phyloP scores from a whole-genome alignment of 2,329 filamentous ascomycete species.

The Colletotrichum spaethianum region DNA sequence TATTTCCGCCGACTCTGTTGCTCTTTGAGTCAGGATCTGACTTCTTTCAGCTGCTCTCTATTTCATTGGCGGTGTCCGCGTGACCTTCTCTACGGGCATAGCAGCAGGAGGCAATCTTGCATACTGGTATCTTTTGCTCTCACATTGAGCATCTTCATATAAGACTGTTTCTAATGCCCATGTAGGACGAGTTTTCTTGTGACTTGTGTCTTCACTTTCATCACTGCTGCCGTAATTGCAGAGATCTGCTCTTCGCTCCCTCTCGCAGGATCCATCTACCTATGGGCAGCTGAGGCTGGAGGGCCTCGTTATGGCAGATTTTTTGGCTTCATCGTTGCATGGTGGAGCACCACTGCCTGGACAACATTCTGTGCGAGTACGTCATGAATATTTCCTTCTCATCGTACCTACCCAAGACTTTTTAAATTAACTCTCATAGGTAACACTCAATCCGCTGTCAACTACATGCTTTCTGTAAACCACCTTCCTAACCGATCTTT shows the following conservation, averaged over 20 bases:
- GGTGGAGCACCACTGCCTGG: conserved; percentile 76
- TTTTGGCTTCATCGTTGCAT: conserved; percentile 73
- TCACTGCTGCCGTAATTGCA: conserved; percentile 72
- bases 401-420: neutral
- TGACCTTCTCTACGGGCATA: conserved; percentile 74
- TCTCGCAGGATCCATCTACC: conserved; percentile 71
- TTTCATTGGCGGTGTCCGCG: conserved; percentile 72
- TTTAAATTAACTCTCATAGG: conserved; percentile 47
- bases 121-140: conserved; percentile 63
- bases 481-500: neutral
- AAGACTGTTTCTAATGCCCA: conserved; percentile 8
- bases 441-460: conserved; percentile 65
- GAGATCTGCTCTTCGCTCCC: conserved; percentile 73
- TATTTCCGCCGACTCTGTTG: neutral
- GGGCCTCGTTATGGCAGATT: conserved; percentile 68
- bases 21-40: conserved; percentile 31
- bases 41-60: conserved; percentile 67
- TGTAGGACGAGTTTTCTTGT: conserved; percentile 71
- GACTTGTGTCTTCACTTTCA: conserved; percentile 72
- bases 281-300: conserved; percentile 73
- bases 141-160: neutral
- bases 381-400: conserved; percentile 19
- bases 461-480: conserved; percentile 66
- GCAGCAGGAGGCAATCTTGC: conserved; percentile 72
- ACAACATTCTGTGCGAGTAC: conserved; percentile 69